phyloP scores from a whole-genome alignment of 768 basidiomycete species.

The Naganishia onofrii region DNA sequence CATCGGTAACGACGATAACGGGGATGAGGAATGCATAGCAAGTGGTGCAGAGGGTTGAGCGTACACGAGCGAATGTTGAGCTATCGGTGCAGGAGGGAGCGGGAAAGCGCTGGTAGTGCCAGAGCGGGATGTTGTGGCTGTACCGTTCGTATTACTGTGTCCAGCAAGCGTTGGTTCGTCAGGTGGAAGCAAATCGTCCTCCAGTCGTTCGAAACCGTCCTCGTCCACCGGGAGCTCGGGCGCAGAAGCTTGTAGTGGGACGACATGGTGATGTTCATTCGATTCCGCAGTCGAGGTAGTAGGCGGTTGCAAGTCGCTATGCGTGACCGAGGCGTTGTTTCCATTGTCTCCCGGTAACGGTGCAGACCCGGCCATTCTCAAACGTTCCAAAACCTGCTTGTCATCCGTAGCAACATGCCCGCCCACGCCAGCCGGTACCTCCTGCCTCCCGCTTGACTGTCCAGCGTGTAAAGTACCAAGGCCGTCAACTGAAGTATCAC shows the following conservation, averaged over 20 bases:
- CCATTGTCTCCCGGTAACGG: constrained; percentile 28
- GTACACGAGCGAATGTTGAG: constrained; percentile 25
- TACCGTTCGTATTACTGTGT: not conserved
- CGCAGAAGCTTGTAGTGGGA: constrained; percentile 36
- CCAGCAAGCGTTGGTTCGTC: not conserved
- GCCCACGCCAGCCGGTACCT: not conserved
- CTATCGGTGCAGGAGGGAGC: constrained; percentile 31
- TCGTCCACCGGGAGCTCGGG: constrained; percentile 47
- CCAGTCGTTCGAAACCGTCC: constrained; percentile 46
- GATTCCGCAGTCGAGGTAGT: not conserved
- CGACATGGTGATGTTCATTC: not conserved
- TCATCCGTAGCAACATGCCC: constrained; percentile 51
- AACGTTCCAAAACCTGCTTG: constrained; percentile 44
- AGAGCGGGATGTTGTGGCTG: constrained; percentile 20
- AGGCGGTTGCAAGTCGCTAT: not conserved
- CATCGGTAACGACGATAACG: constrained; percentile 18
- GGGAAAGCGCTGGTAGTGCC: constrained; percentile 16
- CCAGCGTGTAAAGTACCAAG: not conserved
- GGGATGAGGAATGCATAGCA: constrained; percentile 15
- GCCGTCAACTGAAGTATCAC: not conserved
- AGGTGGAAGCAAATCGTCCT: constrained; percentile 33
- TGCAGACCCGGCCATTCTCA: constrained; percentile 43
- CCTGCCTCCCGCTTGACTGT: constrained; percentile 10
- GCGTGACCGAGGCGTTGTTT: not conserved
- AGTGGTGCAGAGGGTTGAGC: constrained; percentile 22